These are phyloP conservation scores for Lithospermum erythrorhizon DNA, from an alignment of 257 asterid genomes.

Conservation along the genomic window DNA sequence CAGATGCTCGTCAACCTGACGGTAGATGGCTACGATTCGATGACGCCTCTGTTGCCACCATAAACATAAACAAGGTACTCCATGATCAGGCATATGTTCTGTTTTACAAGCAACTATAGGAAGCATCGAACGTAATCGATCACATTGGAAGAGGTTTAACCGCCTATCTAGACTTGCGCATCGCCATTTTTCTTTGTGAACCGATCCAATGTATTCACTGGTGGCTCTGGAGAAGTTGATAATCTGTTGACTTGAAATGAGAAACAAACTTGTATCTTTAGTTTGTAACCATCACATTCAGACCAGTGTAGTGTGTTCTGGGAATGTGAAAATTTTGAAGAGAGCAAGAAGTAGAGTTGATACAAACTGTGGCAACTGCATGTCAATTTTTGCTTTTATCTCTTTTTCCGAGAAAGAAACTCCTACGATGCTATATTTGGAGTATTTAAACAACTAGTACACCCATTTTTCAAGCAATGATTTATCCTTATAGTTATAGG, in stretches of 20 bases:
- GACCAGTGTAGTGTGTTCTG: not conserved
- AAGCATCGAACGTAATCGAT: not conserved
- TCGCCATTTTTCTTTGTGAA: no score
- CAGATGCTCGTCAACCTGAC: conserved; percentile 43
- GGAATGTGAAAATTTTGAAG: not conserved
- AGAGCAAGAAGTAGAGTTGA: not conserved
- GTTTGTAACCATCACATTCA: not conserved
- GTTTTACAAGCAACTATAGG: conserved; percentile 62
- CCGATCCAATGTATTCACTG: not conserved
- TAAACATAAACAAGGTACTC: conserved; percentile 45
- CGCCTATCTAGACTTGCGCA: no score
- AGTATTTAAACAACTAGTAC: no score
- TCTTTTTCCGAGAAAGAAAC: no score
- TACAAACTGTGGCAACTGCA: not conserved
- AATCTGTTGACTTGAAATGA: not conserved
- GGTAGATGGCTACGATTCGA: conserved; percentile 87
- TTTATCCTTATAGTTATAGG: no score
- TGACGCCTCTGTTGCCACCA: conserved; percentile 54
- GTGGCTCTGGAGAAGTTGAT: not conserved
- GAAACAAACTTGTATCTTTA: not conserved
- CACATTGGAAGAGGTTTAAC: not conserved
- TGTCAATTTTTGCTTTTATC: not conserved
- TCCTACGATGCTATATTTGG: no score
- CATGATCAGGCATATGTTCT: conserved; percentile 83
- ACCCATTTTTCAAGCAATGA: no score